Percentiles rank a stretch among this genome's conserved stretches.
Conservation (phyloP, 352 stramenopile genomes). For the Phytophthora idaei region DNA sequence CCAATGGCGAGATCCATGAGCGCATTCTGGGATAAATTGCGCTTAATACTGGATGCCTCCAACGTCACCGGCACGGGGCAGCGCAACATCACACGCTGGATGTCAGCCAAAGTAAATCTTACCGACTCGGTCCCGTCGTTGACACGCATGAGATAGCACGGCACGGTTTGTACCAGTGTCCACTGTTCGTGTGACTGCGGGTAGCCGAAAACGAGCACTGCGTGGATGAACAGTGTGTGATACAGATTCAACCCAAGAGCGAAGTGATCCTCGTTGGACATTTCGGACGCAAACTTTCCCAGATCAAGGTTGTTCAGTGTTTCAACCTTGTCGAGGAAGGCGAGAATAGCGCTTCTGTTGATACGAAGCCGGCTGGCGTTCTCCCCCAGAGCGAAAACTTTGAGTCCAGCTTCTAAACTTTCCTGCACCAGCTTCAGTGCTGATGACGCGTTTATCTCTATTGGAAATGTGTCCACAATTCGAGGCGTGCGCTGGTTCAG, state of each 20-base stretch:
- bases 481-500: slow-evolving; percentile 58
- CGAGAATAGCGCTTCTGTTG: slow-evolving; percentile 32
- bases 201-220: slow-evolving; percentile 45
- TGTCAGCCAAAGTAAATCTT: slow-evolving; percentile 71
- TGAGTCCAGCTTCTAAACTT: slow-evolving; percentile 32
- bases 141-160: slow-evolving; percentile 48
- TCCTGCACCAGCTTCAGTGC: slow-evolving; percentile 30
- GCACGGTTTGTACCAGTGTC: slow-evolving; percentile 70
- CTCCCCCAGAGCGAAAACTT: slow-evolving; percentile 37
- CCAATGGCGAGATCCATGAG: slow-evolving; percentile 41
- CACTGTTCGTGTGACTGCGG: slow-evolving; percentile 70
- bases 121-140: slow-evolving; percentile 20
- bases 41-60: slow-evolving; percentile 29
- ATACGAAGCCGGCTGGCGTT: slow-evolving; percentile 22
- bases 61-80: slow-evolving; percentile 44
- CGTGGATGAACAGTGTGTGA: slow-evolving; percentile 89
- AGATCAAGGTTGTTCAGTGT: slow-evolving; percentile 49
- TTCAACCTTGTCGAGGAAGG: slow-evolving; percentile 62
- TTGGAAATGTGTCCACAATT: background rate
- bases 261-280: slow-evolving; percentile 40
- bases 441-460: background rate
- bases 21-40: slow-evolving; percentile 28
- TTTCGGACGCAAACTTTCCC: slow-evolving; percentile 14
- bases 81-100: slow-evolving; percentile 89
- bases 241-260: slow-evolving; percentile 92